A percentile compares a stretch with the other conserved stretches of the same genome.
Evolutionary conservation across 1,284 basidiomycete genomes (phyloP).

Genomic region (Heterobasidion irregulare): DNA sequence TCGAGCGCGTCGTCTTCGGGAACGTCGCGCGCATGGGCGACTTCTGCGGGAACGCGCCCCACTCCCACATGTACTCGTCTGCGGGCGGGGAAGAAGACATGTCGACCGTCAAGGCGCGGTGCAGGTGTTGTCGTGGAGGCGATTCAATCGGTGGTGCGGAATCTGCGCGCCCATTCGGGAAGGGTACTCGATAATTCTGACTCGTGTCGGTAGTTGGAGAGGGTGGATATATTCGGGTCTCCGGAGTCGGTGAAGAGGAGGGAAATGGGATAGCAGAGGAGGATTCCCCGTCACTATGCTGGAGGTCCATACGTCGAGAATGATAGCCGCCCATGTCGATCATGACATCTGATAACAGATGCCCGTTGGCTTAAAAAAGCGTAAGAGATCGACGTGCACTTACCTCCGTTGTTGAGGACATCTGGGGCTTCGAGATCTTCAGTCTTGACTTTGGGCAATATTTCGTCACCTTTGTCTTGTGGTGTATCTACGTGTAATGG

Average conservation of each 20-base stretch:
- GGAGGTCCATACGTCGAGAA: constrained; percentile 21
- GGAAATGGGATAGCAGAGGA: neutral
- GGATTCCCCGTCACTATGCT: neutral
- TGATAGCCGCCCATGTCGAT: constrained; percentile 67
- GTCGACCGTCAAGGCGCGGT: neutral
- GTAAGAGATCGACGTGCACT: constrained; percentile 20
- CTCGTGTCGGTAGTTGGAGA: constrained; percentile 2
- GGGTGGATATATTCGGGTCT: neutral
- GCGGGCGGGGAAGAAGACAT: constrained; percentile 13
- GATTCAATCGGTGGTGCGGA: constrained; percentile 49
- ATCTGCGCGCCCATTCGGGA: constrained; percentile 37
- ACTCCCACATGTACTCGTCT: constrained; percentile 78
- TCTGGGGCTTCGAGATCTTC: constrained; percentile 49
- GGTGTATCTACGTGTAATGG: neutral
- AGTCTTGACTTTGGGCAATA: constrained; percentile 36
- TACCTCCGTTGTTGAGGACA: constrained; percentile 62
- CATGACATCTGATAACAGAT: constrained; percentile 38
- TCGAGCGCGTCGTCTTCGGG: constrained; percentile 14
- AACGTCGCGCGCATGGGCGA: constrained; percentile 55
- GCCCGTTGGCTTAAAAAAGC: constrained; percentile 1
- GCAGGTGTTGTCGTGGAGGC: constrained; percentile 3
- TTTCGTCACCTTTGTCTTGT: constrained; percentile 36
- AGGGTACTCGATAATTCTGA: constrained; percentile 16
- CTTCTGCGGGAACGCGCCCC: constrained; percentile 78
- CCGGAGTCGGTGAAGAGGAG: neutral